A percentile compares a stretch with the other conserved stretches of the same genome.
These are phyloP conservation scores for Naganishia kalamii DNA, from an alignment of 768 basidiomycete species.

Conservation along the genomic window DNA sequence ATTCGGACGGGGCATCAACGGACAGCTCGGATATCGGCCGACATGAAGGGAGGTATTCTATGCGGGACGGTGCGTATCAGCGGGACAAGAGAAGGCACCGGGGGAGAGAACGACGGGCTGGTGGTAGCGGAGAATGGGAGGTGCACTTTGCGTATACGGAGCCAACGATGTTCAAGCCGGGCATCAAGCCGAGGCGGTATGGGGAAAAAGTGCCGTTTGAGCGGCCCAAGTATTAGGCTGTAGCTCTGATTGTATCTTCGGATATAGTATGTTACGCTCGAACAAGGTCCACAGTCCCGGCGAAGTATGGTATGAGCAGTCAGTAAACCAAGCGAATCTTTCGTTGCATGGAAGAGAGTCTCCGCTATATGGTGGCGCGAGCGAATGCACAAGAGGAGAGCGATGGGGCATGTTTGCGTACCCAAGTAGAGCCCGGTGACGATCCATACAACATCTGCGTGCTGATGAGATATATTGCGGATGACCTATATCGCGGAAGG, in stretches of 20 bases:
- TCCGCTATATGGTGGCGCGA: no score
- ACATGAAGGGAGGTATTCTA: constrained; percentile 13
- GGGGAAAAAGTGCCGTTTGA: constrained; percentile 7
- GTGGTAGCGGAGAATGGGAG: constrained; percentile 16
- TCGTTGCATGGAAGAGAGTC: no score
- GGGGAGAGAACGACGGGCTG: constrained; percentile 13
- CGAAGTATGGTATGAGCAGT: no score
- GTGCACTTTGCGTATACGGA: constrained; percentile 22
- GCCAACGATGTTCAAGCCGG: constrained; percentile 14
- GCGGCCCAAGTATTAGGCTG: background rate
- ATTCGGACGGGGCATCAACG: constrained; percentile 6
- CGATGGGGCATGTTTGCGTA: no score
- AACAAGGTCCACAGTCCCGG: no score
- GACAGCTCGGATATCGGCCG: background rate
- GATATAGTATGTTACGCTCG: no score
- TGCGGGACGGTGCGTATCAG: constrained; percentile 14
- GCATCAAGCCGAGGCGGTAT: constrained; percentile 8
- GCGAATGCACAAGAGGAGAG: no score
- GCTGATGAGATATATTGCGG: no score
- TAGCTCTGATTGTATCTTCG: background rate
- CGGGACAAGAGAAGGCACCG: constrained; percentile 8
- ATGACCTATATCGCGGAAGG: no score
- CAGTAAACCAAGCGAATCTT: no score
- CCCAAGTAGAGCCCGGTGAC: no score
- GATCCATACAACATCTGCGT: no score